A percentile compares a stretch with the other conserved stretches of the same genome.
Conservation (phyloP, 306 rosid species). For the Pueraria montana region DNA sequence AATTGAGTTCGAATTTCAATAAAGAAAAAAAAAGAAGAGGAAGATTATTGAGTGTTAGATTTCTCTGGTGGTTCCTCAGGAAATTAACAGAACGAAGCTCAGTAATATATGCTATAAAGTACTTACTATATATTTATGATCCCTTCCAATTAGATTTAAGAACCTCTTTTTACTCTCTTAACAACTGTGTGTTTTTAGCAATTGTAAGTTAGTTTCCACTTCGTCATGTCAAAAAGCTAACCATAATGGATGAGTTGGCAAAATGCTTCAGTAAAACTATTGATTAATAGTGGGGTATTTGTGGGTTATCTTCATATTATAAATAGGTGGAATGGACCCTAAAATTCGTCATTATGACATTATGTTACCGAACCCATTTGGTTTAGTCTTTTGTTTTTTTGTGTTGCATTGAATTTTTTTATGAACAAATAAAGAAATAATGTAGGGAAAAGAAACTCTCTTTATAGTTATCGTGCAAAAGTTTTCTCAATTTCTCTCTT, state of each 20-base stretch:
- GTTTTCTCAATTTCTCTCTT: conserved; percentile 8
- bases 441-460: not conserved
- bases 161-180: not conserved
- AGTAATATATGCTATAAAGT: not conserved
- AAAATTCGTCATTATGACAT: conserved; percentile 7
- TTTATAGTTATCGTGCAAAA: conserved; percentile 20
- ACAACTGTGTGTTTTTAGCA: not conserved
- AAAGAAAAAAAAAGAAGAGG: not conserved
- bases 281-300: not conserved
- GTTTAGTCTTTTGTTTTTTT: not conserved
- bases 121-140: not conserved
- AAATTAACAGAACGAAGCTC: not conserved
- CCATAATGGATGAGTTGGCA: conserved; percentile 10
- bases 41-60: conserved; percentile 5
- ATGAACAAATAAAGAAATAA: conserved; percentile 21
- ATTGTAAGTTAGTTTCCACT: not conserved
- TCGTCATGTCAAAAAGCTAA: conserved; percentile 5
- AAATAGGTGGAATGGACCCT: not conserved
- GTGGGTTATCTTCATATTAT: not conserved
- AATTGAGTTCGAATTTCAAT: not conserved
- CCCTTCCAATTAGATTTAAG: not conserved
- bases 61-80: conserved; percentile 2
- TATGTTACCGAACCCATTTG: not conserved
- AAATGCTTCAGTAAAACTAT: conserved; percentile 16
- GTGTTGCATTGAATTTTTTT: not conserved